Evolutionary conservation across 352 stramenopile species (phyloP), one percentile per base, ranked within the genome.

Genomic region (Peronospora destructor): DNA sequence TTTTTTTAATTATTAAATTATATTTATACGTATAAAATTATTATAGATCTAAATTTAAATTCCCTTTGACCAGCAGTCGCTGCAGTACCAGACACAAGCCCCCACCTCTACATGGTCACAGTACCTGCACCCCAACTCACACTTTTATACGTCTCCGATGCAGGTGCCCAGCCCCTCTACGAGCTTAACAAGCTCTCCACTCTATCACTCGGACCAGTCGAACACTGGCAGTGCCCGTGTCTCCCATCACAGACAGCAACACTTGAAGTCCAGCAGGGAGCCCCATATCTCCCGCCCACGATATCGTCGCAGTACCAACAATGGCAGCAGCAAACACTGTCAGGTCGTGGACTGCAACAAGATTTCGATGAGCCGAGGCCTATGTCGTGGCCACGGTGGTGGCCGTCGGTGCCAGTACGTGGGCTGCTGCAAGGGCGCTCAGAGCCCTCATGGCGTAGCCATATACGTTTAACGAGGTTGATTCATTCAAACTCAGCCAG

Each of bases 391-490:
- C 13, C 76, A 87, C 50, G 76, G 76, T 12, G 76, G 76, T 23
- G 76, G 76, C 1, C 69, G 74, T 17, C 67, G 73, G 9, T 87
- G 76, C 56, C 70, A 76, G 14, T 44, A 76, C 19, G 41, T 26
- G 0, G 70, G 60, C 4, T 87, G 76, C 59, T 29, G 54, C 19
- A 83, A 81, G 35, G 61, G 73, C 10, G 74, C 73, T 4, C 73
- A 85, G 58, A 81, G 71, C 36, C 64, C 71, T 0, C 76, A 87
- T 56, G 76, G 76, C 7, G 76, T n/a, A n/a, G n/a, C n/a, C n/a
- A n/a, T n/a, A n/a, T n/a, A n/a, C n/a, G n/a, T n/a, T n/a, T n/a
- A n/a, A n/a, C n/a, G n/a, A n/a, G n/a, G n/a, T n/a, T n/a, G n/a
- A n/a, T n/a, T n/a, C n/a, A n/a, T n/a, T n/a, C n/a, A n/a, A n/a